Evolutionary conservation across 495 filamentous ascomycete species (phyloP).

Genomic region (Neurospora tetrasperma): DNA sequence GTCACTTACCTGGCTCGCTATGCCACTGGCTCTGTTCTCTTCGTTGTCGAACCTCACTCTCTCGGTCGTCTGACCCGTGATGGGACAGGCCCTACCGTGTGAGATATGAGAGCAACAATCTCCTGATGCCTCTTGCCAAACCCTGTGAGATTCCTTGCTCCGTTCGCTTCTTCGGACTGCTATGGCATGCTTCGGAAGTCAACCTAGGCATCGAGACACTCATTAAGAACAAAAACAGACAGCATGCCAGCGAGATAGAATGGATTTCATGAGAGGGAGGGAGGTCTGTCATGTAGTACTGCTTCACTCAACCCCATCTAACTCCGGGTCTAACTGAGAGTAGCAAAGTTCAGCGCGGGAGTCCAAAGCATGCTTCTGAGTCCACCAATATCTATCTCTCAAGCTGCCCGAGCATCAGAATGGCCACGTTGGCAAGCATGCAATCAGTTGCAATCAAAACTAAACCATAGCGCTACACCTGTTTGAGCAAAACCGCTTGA

Average conservation of each 20-base stretch:
- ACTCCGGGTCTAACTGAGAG: neutral
- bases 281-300: neutral
- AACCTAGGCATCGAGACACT: neutral
- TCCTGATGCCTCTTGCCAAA: neutral
- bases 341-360: neutral
- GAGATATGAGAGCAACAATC: neutral
- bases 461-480: neutral
- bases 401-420: neutral
- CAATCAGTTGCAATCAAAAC: neutral
- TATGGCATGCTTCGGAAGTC: neutral
- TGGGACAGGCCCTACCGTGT: neutral
- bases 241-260: neutral
- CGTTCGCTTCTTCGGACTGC: neutral
- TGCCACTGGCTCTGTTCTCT: neutral
- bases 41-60: neutral
- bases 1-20: neutral
- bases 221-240: neutral
- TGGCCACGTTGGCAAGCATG: neutral
- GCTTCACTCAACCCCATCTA: neutral
- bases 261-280: neutral
- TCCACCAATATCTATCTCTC: neutral
- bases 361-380: neutral
- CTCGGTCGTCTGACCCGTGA: neutral
- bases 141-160: neutral
- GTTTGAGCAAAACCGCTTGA: neutral